Percentiles rank a stretch among this genome's conserved stretches.
phyloP scores from a whole-genome alignment of 768 basidiomycete genomes.

The Cystobasidium onofrii region DNA sequence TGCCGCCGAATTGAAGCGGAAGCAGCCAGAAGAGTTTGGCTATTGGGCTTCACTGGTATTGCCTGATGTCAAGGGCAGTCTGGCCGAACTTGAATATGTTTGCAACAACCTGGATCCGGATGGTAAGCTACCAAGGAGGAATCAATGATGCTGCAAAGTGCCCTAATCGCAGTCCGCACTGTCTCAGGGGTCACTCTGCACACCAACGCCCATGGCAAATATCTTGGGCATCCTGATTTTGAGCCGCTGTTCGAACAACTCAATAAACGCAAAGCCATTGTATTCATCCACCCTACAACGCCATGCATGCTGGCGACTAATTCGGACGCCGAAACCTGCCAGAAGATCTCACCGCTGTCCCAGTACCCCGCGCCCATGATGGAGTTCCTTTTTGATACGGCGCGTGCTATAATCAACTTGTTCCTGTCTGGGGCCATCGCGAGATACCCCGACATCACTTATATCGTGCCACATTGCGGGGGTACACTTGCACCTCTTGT shows the following conservation, averaged over 20 bases:
- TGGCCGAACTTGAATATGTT: neutral
- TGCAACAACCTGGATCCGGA: slow-evolving; percentile 10
- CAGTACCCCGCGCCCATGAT: slow-evolving; percentile 21
- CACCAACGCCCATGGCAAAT: slow-evolving; percentile 7
- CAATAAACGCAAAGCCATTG: slow-evolving; percentile 15
- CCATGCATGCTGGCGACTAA: neutral
- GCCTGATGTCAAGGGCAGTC: slow-evolving; percentile 8
- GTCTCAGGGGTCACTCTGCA: neutral
- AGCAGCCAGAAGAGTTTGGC: neutral
- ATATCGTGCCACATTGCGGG: slow-evolving; percentile 6
- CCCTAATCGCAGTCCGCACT: no score
- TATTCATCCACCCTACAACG: slow-evolving; percentile 10
- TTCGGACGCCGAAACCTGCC: neutral
- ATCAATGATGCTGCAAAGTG: no score
- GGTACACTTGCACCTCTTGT: slow-evolving; percentile 1
- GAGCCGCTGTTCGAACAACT: slow-evolving; percentile 5
- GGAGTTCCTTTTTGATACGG: slow-evolving; percentile 18
- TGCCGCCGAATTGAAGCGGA: neutral
- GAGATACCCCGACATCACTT: neutral
- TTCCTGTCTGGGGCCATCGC: slow-evolving; percentile 3
- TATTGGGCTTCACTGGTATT: slow-evolving; percentile 10
- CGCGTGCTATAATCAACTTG: slow-evolving; percentile 13
- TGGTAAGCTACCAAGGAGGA: neutral
- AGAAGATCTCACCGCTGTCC: slow-evolving; percentile 2
- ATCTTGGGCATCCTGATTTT: slow-evolving; percentile 3